These are phyloP conservation scores for Suaeda aralocaspica DNA, from an alignment of 148 eudicot genomes.

Conservation along the genomic window DNA sequence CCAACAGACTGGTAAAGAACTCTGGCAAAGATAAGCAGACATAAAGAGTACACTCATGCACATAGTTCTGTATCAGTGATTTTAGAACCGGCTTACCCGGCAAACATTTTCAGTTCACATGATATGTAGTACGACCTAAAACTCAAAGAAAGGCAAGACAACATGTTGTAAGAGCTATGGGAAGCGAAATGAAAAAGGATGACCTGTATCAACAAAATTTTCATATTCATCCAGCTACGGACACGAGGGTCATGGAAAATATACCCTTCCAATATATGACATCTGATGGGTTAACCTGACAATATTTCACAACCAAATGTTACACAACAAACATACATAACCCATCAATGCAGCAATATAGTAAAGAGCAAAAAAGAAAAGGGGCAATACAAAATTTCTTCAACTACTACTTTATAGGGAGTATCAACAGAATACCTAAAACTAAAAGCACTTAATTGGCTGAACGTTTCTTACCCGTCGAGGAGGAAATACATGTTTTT, in stretches of 20 bases:
- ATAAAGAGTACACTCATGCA: not conserved
- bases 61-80: not conserved
- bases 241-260: slow-evolving; percentile 87
- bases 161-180: slow-evolving; percentile 5
- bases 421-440: not conserved
- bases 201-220: slow-evolving; percentile 99
- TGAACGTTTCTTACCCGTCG: slow-evolving; percentile 60
- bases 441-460: not conserved
- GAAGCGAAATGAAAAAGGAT: slow-evolving; percentile 24
- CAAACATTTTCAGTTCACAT: not conserved
- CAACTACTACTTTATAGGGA: not conserved
- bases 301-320: slow-evolving; percentile 15
- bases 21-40: not conserved
- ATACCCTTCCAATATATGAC: slow-evolving; percentile 96
- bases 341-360: not conserved
- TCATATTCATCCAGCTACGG: slow-evolving; percentile 89
- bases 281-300: slow-evolving; percentile 96
- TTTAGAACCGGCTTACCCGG: not conserved
- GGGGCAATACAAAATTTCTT: not conserved
- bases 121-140: not conserved
- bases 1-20: not conserved
- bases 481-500: slow-evolving; percentile 59
- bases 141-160: not conserved
- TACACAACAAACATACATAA: not conserved
- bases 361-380: not conserved